Evolutionary conservation across 345 rosid genomes (phyloP), one percentile per base, ranked within the genome.

Genomic region (Chamaenerion angustifolium): DNA sequence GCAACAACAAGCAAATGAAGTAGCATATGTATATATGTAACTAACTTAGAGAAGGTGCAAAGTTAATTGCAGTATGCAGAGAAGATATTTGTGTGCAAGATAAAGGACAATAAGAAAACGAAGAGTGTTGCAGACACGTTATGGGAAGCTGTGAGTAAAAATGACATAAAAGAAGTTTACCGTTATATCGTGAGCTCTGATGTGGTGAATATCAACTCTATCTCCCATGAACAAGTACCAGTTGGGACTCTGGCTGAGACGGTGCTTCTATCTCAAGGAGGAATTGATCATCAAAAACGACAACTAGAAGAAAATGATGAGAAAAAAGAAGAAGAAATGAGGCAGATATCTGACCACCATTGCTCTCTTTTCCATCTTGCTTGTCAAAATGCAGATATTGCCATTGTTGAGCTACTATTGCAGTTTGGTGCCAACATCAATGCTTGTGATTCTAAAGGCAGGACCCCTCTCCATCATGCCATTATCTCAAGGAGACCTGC

Each of bases 381-480:
- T 50, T 93, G 95, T 76, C 94, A 88, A 71, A 74, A 80, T 50
- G 83, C 81, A 16, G 99, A 93, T 61, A 70, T 88, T 43, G 99
- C 95, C 61, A 87, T 93, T 96, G 66, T 88, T 11, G 99, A 93
- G 74, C 94, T 88, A 60, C 80, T 93, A 17, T 68, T 93, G 42
- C 99, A 93, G 57, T 93, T 84, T 46, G 95, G 96, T 63, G 92
- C 99, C 40, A 74, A 77, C 63, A 66, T 85, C 63, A 88, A 88
- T 59, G 72, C 82, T 40, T 60, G 60, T 17, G 96, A 85, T 69
- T 79, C 88, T 40, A 75, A 66, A 61, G 96, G 96, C 61, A 83
- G 74, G 52, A 79, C 73, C 4, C 95, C 96, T 3, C 78, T 93
- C 42, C 96, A 88, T 58, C 83, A 66, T 48, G 76, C 90, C 66